phyloP scores from a whole-genome alignment of 495 filamentous ascomycete species.

The Ascobolus immersus region DNA sequence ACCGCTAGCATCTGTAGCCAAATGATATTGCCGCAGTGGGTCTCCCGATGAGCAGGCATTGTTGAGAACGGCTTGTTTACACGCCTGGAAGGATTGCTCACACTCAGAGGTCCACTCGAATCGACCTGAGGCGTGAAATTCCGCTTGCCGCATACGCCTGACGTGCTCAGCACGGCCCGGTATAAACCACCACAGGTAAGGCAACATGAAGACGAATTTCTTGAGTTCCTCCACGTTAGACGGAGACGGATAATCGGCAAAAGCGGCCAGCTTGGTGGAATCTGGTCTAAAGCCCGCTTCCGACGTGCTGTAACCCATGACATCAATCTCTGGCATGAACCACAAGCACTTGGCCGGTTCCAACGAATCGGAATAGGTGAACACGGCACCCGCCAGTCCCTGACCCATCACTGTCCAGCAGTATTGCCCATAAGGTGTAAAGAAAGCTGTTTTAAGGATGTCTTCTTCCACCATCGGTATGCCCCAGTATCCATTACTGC shows the following conservation, averaged over 20 bases:
- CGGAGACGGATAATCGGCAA: background rate
- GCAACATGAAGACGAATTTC: background rate
- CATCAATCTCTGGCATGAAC: background rate
- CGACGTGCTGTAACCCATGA: background rate
- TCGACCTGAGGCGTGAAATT: no score
- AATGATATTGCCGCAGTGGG: background rate
- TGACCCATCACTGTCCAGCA: background rate
- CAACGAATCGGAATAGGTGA: background rate
- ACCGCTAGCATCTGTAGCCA: background rate
- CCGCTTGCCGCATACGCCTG: background rate
- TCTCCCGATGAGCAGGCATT: background rate
- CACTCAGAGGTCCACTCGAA: background rate
- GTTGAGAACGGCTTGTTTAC: background rate
- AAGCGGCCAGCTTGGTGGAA: background rate
- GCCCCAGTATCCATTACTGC: background rate
- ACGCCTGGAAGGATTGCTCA: background rate
- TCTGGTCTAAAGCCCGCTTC: background rate
- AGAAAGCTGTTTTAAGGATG: background rate
- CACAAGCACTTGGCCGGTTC: background rate
- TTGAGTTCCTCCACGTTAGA: background rate
- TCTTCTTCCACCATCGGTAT: background rate
- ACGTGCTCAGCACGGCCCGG: background rate
- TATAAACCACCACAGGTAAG: background rate
- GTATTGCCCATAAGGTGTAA: background rate
- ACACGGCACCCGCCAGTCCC: background rate